Conservation (phyloP, 208 protist genomes). For the Wallacemonas sp. region DNA sequence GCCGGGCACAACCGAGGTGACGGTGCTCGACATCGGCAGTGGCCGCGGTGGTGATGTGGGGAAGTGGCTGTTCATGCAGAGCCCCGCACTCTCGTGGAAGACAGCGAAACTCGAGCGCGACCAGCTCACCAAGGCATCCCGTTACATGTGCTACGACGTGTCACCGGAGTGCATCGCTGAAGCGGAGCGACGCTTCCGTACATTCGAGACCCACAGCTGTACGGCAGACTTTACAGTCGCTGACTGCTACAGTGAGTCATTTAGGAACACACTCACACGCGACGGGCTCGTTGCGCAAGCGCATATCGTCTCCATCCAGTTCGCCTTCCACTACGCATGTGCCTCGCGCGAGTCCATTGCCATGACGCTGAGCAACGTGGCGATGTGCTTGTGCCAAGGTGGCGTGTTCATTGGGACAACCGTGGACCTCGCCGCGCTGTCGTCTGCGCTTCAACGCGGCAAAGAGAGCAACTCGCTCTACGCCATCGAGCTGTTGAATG, state of each 20-base stretch:
- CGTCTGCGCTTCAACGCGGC: slow-evolving; percentile 32
- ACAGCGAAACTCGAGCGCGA: slow-evolving; percentile 16
- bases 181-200: slow-evolving; percentile 54
- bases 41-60: slow-evolving; percentile 85
- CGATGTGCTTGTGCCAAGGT: slow-evolving; percentile 40
- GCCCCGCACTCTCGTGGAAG: slow-evolving; percentile 30
- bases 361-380: slow-evolving; percentile 42
- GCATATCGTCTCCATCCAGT: slow-evolving; percentile 81
- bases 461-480: slow-evolving; percentile 36
- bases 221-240: slow-evolving; percentile 62
- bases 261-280: slow-evolving; percentile 44
- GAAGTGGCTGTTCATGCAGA: slow-evolving; percentile 87
- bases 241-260: slow-evolving; percentile 73
- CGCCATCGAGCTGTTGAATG: slow-evolving; percentile 30
- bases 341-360: slow-evolving; percentile 40
- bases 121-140: neutral
- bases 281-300: slow-evolving; percentile 48
- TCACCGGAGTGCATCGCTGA: slow-evolving; percentile 71
- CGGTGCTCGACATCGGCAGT: slow-evolving; percentile 78
- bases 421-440: slow-evolving; percentile 52
- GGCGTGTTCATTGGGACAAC: slow-evolving; percentile 83
- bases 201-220: slow-evolving; percentile 24
- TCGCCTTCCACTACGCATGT: slow-evolving; percentile 91
- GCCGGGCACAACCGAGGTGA: slow-evolving; percentile 1
- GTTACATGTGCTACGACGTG: slow-evolving; percentile 79